phyloP scores from a whole-genome alignment of 306 rosid genomes.

The Quercus variabilis region DNA sequence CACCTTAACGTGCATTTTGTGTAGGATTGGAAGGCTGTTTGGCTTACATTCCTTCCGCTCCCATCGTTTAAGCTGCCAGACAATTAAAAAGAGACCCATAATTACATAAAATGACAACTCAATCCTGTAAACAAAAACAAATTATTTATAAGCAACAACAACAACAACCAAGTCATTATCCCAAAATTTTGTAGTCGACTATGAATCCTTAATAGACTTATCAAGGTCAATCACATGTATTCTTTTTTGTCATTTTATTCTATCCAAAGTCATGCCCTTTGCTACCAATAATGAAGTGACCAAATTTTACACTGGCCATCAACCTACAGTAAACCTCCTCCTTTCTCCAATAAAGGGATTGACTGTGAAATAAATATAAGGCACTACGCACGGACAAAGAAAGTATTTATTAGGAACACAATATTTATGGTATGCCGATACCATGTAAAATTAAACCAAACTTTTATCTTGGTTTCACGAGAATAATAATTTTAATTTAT shows the following conservation, averaged over 20 bases:
- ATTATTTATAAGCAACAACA: not conserved
- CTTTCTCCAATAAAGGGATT: too few relatives aligned
- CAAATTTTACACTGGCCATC: too few relatives aligned
- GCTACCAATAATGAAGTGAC: too few relatives aligned
- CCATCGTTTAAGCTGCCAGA: constrained; percentile 77
- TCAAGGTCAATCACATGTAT: too few relatives aligned
- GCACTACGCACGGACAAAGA: too few relatives aligned
- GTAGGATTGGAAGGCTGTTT: constrained; percentile 82
- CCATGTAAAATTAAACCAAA: not conserved
- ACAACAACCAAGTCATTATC: too few relatives aligned
- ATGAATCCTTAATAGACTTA: too few relatives aligned
- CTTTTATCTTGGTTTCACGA: not conserved
- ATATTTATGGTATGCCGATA: not conserved
- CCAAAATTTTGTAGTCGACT: too few relatives aligned
- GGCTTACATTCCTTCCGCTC: constrained; percentile 94
- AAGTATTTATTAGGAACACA: not conserved
- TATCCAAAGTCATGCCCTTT: too few relatives aligned
- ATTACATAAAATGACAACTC: constrained; percentile 9
- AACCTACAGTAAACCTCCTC: too few relatives aligned
- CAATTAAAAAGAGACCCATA: constrained; percentile 2
- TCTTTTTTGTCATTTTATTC: too few relatives aligned
- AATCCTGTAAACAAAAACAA: not conserved
- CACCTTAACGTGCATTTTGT: constrained; percentile 86
- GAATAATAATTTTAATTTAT: not conserved
- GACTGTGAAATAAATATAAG: too few relatives aligned